Conservation (phyloP, 2,329 filamentous ascomycete species). For the Cladosporium phlei region DNA sequence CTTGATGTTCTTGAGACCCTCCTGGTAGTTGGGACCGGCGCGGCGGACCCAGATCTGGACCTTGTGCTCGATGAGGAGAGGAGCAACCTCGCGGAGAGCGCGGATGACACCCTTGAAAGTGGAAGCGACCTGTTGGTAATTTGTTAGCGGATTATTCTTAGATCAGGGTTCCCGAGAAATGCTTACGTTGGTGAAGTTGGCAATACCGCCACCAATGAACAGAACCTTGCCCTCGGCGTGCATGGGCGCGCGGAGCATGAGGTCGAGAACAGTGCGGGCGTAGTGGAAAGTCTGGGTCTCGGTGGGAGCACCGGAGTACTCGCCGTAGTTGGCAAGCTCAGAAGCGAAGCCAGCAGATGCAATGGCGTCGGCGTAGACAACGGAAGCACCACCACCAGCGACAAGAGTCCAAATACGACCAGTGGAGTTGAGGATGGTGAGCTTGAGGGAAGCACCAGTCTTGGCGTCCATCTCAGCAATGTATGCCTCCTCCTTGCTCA, state of each 20-base stretch:
- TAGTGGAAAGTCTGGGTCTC: conserved; percentile 99
- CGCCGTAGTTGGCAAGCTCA: conserved; percentile 98
- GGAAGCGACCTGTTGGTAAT: conserved; percentile 60
- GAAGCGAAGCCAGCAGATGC: conserved; percentile 91
- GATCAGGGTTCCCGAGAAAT: not conserved
- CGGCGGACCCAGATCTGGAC: conserved; percentile 93
- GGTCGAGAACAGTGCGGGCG: conserved; percentile 89
- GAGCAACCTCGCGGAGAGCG: conserved; percentile 84
- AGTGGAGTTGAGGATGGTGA: conserved; percentile 86
- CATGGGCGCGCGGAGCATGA: conserved; percentile 88
- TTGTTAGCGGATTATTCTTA: conserved; percentile 16
- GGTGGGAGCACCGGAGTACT: conserved; percentile 97
- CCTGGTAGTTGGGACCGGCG: conserved; percentile 97
- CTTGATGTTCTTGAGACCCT: conserved; percentile 99
- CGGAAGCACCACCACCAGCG: conserved; percentile 97
- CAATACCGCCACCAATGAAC: conserved; percentile 99
- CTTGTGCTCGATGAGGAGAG: conserved; percentile 87
- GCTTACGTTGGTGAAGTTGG: conserved; percentile 96
- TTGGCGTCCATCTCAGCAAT: conserved; percentile 98
- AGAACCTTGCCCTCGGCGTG: conserved; percentile 92
- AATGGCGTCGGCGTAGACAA: conserved; percentile 98
- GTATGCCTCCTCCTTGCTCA: conserved; percentile 98
- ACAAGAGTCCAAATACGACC: conserved; percentile 98
- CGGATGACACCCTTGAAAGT: conserved; percentile 99
- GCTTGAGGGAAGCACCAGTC: conserved; percentile 97